Evolutionary conservation across 257 asterid species (phyloP).

Genomic region (Solanum ossicruentum): DNA sequence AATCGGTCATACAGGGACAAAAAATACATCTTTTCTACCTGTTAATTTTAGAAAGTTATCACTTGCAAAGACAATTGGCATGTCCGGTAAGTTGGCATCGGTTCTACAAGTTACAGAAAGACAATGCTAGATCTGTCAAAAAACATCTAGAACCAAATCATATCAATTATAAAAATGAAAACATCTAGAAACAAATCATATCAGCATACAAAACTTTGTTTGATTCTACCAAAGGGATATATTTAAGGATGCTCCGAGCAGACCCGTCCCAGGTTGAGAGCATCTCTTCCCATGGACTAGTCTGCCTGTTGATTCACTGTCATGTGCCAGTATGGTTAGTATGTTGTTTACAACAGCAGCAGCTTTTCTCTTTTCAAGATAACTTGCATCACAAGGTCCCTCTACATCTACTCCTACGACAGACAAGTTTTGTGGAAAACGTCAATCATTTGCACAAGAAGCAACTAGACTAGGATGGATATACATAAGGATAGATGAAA

Average conservation of each 20-base stretch:
- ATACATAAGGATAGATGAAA: too few relatives aligned
- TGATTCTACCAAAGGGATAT: constrained; percentile 89
- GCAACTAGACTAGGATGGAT: too few relatives aligned
- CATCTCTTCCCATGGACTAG: constrained; percentile 44
- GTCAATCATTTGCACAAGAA: too few relatives aligned
- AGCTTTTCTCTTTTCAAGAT: too few relatives aligned
- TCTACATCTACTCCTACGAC: too few relatives aligned
- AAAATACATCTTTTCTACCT: too few relatives aligned
- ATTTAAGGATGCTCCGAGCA: constrained; percentile 45
- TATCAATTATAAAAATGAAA: neutral
- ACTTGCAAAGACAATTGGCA: too few relatives aligned
- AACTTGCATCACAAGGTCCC: too few relatives aligned
- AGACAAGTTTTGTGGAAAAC: too few relatives aligned
- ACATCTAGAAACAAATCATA: constrained; percentile 61
- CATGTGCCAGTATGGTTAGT: constrained; percentile 54
- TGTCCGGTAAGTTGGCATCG: too few relatives aligned
- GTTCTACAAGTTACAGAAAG: too few relatives aligned
- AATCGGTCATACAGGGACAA: neutral
- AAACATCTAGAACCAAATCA: neutral
- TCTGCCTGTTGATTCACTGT: constrained; percentile 67
- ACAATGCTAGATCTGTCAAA: neutral
- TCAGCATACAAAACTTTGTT: constrained; percentile 82
- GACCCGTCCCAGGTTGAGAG: constrained; percentile 24
- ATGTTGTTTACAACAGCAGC: constrained; percentile 40
- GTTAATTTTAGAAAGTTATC: too few relatives aligned